Percentiles rank a stretch among this genome's conserved stretches.
phyloP scores from a whole-genome alignment of 306 rosid genomes.

The Purshia tridentata region DNA sequence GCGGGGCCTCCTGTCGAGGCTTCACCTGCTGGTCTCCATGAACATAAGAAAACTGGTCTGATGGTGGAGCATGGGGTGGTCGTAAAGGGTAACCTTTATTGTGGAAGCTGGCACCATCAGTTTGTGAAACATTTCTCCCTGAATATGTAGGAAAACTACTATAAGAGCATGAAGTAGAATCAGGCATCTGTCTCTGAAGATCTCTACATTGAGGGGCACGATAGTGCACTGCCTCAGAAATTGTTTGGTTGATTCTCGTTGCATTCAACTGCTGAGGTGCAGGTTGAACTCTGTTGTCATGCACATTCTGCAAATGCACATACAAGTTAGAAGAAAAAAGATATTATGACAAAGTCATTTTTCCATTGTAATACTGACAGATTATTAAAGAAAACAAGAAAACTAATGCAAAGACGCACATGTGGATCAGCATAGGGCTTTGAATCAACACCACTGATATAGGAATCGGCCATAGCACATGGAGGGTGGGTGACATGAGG shows the following conservation, averaged over 20 bases:
- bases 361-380: background rate
- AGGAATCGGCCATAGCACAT: slow-evolving; percentile 47
- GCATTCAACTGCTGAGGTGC: slow-evolving; percentile 51
- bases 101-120: slow-evolving; percentile 45
- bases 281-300: slow-evolving; percentile 40
- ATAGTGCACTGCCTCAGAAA: slow-evolving; percentile 49
- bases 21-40: slow-evolving; percentile 58
- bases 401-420: slow-evolving; percentile 42
- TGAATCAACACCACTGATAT: slow-evolving; percentile 47
- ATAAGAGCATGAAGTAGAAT: slow-evolving; percentile 49
- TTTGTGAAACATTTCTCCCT: slow-evolving; percentile 44
- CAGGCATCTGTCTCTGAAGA: slow-evolving; percentile 52
- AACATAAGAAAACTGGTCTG: slow-evolving; percentile 76
- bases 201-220: slow-evolving; percentile 61
- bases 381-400: background rate
- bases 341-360: slow-evolving; percentile 7
- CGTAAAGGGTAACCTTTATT: slow-evolving; percentile 56
- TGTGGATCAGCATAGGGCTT: slow-evolving; percentile 45
- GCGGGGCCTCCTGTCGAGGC: slow-evolving; percentile 60
- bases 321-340: slow-evolving; percentile 29
- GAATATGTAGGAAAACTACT: slow-evolving; percentile 47
- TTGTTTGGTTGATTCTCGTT: slow-evolving; percentile 50
- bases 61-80: slow-evolving; percentile 76
- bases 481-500: slow-evolving; percentile 30
- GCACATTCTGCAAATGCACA: slow-evolving; percentile 45